A percentile compares a stretch with the other conserved stretches of the same genome.
These are phyloP conservation scores for Kwoniella heveanensis DNA, from an alignment of 768 basidiomycete species.

Conservation along the genomic window DNA sequence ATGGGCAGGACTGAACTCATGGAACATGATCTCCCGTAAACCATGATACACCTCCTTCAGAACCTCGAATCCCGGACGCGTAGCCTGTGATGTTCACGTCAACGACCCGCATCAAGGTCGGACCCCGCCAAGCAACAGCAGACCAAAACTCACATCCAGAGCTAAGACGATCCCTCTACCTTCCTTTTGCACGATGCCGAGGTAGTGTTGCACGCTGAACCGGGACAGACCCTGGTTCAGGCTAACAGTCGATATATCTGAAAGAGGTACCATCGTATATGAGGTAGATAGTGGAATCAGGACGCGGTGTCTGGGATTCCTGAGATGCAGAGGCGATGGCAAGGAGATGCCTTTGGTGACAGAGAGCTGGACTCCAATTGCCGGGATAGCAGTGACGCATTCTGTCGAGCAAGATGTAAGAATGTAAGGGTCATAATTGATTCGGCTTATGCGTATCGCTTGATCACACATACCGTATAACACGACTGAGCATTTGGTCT, in stretches of 20 bases:
- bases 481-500: slow-evolving; percentile 16
- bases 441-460: too few species aligned
- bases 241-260: slow-evolving; percentile 38
- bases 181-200: slow-evolving; percentile 33
- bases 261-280: slow-evolving; percentile 40
- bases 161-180: slow-evolving; percentile 31
- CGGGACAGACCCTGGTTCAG: slow-evolving; percentile 46
- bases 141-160: slow-evolving; percentile 34
- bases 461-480: slow-evolving; percentile 29
- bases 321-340: slow-evolving; percentile 13
- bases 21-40: slow-evolving; percentile 37
- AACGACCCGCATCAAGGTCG: not conserved
- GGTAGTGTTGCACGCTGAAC: slow-evolving; percentile 42
- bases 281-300: slow-evolving; percentile 25
- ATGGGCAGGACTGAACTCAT: slow-evolving; percentile 35
- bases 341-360: slow-evolving; percentile 39
- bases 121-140: not conserved
- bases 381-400: slow-evolving; percentile 39
- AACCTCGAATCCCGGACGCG: slow-evolving; percentile 30
- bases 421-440: slow-evolving; percentile 15
- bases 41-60: slow-evolving; percentile 48
- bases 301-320: not conserved
- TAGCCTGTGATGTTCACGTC: slow-evolving; percentile 28
- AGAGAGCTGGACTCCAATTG: slow-evolving; percentile 40
- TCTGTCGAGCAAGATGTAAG: slow-evolving; percentile 32